Conservation (phyloP, 2,329 filamentous ascomycete species). For the Botrytis fragariae region DNA sequence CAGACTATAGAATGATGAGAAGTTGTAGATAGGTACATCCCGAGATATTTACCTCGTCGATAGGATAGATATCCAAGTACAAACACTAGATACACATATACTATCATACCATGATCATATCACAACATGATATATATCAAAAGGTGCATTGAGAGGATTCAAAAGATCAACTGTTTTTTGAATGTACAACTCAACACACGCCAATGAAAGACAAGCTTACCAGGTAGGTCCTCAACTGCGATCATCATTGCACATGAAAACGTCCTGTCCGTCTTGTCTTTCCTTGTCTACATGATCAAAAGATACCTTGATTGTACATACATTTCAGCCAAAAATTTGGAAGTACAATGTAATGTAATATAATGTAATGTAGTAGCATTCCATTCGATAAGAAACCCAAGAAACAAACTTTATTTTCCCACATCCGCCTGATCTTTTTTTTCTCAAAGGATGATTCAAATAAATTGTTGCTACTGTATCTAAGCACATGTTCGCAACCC, state of each 20-base stretch:
- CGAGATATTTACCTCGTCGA: neutral
- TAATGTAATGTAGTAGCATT: neutral
- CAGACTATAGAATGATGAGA: neutral
- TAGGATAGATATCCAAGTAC: neutral
- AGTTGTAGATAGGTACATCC: neutral
- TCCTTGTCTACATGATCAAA: conserved; percentile 9
- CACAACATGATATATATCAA: neutral
- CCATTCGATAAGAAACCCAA: neutral
- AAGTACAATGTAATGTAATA: neutral
- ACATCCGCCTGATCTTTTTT: conserved; percentile 14
- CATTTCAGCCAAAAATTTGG: neutral
- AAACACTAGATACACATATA: neutral
- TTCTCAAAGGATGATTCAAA: neutral
- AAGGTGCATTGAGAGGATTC: neutral
- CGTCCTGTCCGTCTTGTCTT: neutral
- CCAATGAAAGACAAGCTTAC: neutral
- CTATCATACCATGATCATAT: neutral
- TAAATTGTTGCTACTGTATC: neutral
- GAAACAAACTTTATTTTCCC: neutral
- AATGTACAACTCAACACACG: neutral
- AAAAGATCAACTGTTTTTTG: neutral
- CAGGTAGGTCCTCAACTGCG: neutral
- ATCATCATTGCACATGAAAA: conserved; percentile 11
- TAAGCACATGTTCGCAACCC: neutral
- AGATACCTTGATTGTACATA: neutral